Evolutionary conservation across 2,329 filamentous ascomycete species (phyloP), one percentile per base, ranked within the genome.

Genomic region (Botrytis medusae): DNA sequence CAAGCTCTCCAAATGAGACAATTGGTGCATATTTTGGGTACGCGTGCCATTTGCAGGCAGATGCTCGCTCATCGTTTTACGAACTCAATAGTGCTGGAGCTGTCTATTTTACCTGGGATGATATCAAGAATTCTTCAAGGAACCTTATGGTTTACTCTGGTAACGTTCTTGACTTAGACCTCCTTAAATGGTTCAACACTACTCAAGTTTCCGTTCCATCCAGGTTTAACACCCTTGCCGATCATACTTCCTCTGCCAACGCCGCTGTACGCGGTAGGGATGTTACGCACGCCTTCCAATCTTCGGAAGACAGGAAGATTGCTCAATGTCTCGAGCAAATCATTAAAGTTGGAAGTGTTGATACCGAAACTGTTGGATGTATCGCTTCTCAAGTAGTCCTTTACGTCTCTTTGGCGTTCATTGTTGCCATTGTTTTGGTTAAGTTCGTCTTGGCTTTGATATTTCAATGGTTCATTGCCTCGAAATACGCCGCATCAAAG

Each of bases 331-430:
- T 99, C 76, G 90, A 94, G 75, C 91, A 99, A 79, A 97, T 97
- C 76, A 94, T 97, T 87, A 97, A 95, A 82, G 96, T 99, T 69
- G 96, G 96, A 74, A 95, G 92, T 20, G 92, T 99, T 74, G 97
- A 99, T 80, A 98, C 96, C 0, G 95, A 97, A 79, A 97, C 93
- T 10, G 93, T 99, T 67, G 96, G 96, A 25, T 99, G 96, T 84
- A 99, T 99, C 81, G 96, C 96, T 2, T 97, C 95, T 76, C 93
- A 97, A 84, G 95, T 99, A 40, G 96, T 99, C 5, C 90, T 99
- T 61, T 99, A 99, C 81, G 91, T 97, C 70, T 97, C 95, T 6
- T 86, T 99, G 76, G 90, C 92, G 71, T 93, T 99, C 82, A 99
- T 99, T 83, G 84, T 99, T 74, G 90, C 94, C 7, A 94, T 99